phyloP scores from a whole-genome alignment of 257 asterid genomes.

The Nicotiana undulata region DNA sequence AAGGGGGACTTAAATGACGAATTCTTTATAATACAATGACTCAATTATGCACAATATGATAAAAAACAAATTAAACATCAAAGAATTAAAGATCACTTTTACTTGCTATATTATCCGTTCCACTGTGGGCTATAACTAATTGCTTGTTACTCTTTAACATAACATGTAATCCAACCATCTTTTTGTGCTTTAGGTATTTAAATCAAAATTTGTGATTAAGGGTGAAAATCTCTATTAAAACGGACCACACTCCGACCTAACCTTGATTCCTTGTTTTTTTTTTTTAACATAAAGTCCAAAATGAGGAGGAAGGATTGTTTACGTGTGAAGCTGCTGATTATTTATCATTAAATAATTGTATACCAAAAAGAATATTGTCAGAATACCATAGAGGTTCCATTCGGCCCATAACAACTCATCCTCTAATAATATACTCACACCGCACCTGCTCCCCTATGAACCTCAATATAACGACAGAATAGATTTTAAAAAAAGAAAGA shows the following conservation, averaged over 20 bases:
- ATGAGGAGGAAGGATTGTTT: background rate
- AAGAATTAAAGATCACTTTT: too few relatives aligned
- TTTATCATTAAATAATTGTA: background rate
- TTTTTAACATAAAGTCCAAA: background rate
- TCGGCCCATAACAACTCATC: background rate
- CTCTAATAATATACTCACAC: background rate
- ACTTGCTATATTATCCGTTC: too few relatives aligned
- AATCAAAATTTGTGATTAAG: too few relatives aligned
- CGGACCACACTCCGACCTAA: background rate
- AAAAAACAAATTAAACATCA: background rate
- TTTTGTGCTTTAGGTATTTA: too few relatives aligned
- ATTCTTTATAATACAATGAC: too few relatives aligned
- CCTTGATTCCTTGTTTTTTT: too few relatives aligned
- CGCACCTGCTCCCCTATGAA: background rate
- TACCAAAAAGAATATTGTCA: background rate
- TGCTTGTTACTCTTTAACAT: too few relatives aligned
- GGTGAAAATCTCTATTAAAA: too few relatives aligned
- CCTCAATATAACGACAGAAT: background rate
- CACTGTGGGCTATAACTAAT: too few relatives aligned
- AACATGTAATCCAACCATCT: too few relatives aligned
- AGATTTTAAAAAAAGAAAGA: background rate
- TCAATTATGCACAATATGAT: too few relatives aligned
- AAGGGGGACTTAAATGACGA: too few relatives aligned
- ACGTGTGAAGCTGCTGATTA: background rate
- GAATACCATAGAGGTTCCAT: background rate